Conservation (phyloP, 2,329 filamentous ascomycete genomes). For the Xylaria sp. region DNA sequence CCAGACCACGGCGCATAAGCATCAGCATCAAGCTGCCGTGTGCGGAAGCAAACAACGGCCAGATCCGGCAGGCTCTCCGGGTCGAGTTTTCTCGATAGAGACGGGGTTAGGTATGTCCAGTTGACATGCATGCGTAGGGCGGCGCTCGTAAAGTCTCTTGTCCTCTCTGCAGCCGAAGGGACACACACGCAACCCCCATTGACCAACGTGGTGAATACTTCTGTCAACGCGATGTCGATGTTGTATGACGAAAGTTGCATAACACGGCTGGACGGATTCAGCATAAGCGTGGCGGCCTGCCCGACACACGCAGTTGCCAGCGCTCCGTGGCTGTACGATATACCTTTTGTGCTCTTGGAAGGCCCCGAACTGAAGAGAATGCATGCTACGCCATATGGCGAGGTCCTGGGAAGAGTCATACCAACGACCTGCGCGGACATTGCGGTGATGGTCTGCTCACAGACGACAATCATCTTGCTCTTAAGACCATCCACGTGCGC, state of each 20-base stretch:
- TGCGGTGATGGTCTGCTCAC: slow-evolving; percentile 44
- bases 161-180: slow-evolving; percentile 46
- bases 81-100: slow-evolving; percentile 45
- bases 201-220: slow-evolving; percentile 55
- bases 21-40: slow-evolving; percentile 53
- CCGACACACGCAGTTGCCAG: slow-evolving; percentile 57
- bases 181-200: slow-evolving; percentile 56
- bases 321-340: slow-evolving; percentile 63
- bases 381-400: slow-evolving; percentile 57
- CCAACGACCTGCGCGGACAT: slow-evolving; percentile 37
- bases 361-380: slow-evolving; percentile 63
- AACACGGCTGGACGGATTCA: slow-evolving; percentile 56
- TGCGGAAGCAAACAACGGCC: slow-evolving; percentile 43
- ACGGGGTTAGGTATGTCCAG: slow-evolving; percentile 53
- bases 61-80: slow-evolving; percentile 33
- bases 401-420: slow-evolving; percentile 37
- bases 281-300: slow-evolving; percentile 53
- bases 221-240: slow-evolving; percentile 56
- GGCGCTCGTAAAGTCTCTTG: slow-evolving; percentile 46
- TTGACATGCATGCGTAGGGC: slow-evolving; percentile 48
- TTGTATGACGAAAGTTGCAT: slow-evolving; percentile 61
- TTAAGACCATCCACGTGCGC: slow-evolving; percentile 44
- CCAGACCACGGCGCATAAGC: slow-evolving; percentile 51
- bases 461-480: slow-evolving; percentile 46
- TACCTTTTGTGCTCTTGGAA: slow-evolving; percentile 60